Evolutionary conservation across 805 yeast genomes (phyloP).

Genomic region (Pichia occidentalis): DNA sequence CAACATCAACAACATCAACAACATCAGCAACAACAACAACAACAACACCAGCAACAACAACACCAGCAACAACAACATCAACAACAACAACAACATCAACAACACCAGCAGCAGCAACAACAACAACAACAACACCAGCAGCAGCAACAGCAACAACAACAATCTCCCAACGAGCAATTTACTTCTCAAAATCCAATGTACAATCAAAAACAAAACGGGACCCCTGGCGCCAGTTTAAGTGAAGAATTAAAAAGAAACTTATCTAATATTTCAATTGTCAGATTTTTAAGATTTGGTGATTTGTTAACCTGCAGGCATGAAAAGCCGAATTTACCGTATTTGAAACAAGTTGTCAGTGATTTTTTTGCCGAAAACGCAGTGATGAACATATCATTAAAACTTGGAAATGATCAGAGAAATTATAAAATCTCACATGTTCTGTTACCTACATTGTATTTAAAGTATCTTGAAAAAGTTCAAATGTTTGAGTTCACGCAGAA

Average conservation of each 20-base stretch:
- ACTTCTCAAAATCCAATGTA: conserved; percentile 11
- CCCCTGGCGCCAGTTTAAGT: conserved; percentile 11
- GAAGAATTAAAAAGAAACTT: conserved; percentile 28
- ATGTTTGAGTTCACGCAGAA: conserved; percentile 47
- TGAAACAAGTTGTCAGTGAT: conserved; percentile 44
- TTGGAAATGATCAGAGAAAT: conserved; percentile 42
- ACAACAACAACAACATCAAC: conserved; percentile 16
- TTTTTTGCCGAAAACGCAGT: conserved; percentile 48
- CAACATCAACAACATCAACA: conserved; percentile 16
- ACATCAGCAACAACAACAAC: conserved; percentile 4
- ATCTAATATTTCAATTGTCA: conserved; percentile 45
- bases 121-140: conserved; percentile 11
- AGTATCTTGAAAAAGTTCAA: conserved; percentile 45
- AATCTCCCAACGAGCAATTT: background rate
- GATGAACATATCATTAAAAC: conserved; percentile 40
- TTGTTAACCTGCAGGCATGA: conserved; percentile 30
- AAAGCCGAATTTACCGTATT: conserved; percentile 39
- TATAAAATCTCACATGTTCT: conserved; percentile 61
- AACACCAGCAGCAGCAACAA: conserved; percentile 5
- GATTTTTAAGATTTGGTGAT: conserved; percentile 46
- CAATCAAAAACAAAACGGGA: conserved; percentile 10
- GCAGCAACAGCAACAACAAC: conserved; percentile 1
- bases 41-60: conserved; percentile 1
- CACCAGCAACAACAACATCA: conserved; percentile 23
- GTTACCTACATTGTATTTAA: conserved; percentile 55